Evolutionary conservation across 2,329 filamentous ascomycete genomes (phyloP).

Genomic region (Pseudogymnoascus sp.): DNA sequence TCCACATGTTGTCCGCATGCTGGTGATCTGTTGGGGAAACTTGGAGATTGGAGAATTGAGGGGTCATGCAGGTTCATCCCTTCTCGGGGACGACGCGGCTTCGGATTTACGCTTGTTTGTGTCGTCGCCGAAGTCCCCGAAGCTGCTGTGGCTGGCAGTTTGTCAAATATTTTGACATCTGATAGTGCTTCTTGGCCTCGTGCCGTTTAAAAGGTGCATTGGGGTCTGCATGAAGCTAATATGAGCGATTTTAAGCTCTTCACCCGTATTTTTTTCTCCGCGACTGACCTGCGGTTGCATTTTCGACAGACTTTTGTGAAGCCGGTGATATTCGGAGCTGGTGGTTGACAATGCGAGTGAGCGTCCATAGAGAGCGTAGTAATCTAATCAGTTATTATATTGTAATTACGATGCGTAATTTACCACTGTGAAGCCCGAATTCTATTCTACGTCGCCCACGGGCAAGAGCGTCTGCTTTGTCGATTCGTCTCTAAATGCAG

Average conservation of each 20-base stretch:
- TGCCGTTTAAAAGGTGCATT: neutral
- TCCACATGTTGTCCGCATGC: neutral
- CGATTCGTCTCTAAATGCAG: too few relatives aligned
- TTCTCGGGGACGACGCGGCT: neutral
- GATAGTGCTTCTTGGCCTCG: neutral
- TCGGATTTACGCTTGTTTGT: neutral
- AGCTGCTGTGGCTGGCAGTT: neutral
- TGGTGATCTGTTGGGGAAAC: neutral
- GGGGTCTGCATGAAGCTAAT: neutral
- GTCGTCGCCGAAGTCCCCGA: neutral
- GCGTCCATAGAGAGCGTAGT: neutral
- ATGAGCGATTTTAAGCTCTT: neutral
- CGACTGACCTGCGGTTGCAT: neutral
- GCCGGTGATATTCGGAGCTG: neutral
- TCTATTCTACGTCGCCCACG: too few relatives aligned
- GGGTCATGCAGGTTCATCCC: neutral
- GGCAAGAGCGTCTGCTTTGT: too few relatives aligned
- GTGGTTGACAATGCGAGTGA: neutral
- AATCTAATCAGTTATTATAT: neutral
- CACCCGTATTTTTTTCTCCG: neutral
- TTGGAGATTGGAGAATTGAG: conserved; percentile 1
- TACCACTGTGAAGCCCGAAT: neutral
- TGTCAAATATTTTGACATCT: neutral
- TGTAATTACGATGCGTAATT: neutral
- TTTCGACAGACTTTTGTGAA: neutral